Percentiles rank a stretch among this genome's conserved stretches.
These are phyloP conservation scores for Microglena sp. DNA, from an alignment of 139 green algal species.

Conservation along the genomic window DNA sequence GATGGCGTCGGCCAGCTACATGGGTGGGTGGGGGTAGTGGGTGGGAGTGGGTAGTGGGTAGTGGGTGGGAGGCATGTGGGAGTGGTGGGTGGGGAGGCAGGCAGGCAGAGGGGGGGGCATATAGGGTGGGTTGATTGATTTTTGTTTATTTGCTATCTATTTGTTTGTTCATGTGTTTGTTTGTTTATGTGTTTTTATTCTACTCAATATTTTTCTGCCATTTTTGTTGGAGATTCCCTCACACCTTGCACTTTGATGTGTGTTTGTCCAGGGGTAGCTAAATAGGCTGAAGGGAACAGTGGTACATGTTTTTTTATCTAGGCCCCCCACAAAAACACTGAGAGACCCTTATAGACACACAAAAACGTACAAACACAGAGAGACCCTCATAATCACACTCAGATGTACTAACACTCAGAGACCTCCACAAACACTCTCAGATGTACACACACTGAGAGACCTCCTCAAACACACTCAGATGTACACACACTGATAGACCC, in stretches of 20 bases:
- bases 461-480: neutral
- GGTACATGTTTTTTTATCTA: neutral
- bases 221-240: too few relatives aligned
- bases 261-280: neutral
- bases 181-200: too few relatives aligned
- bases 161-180: too few relatives aligned
- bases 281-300: neutral
- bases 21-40: too few relatives aligned
- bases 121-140: too few relatives aligned
- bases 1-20: constrained; percentile 21
- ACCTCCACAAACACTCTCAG: neutral
- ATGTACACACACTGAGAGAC: neutral
- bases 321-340: neutral
- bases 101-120: too few relatives aligned
- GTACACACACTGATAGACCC: neutral
- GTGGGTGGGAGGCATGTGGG: too few relatives aligned
- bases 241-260: too few relatives aligned
- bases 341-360: neutral
- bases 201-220: too few relatives aligned
- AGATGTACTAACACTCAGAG: neutral
- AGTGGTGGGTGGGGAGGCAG: too few relatives aligned
- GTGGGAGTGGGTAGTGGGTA: too few relatives aligned
- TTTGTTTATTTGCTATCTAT: too few relatives aligned
- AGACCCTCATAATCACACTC: neutral
- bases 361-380: neutral